These are phyloP conservation scores for Ceratocystis alfenasii DNA, from an alignment of 2,329 filamentous ascomycete genomes.

Conservation along the genomic window DNA sequence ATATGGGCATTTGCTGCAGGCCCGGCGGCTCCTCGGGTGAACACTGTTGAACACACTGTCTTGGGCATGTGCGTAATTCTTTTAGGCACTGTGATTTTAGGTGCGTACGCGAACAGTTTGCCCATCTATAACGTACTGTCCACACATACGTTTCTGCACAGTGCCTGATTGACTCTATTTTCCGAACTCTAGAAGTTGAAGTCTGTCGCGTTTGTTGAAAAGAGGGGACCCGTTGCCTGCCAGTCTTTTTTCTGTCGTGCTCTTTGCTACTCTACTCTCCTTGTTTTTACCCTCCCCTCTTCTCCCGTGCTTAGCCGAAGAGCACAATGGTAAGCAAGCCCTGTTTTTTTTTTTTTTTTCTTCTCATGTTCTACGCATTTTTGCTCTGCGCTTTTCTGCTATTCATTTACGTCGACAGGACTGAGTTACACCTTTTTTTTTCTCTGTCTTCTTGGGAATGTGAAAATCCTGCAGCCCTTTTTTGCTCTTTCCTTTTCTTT, in stretches of 20 bases:
- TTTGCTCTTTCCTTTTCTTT: neutral
- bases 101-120: neutral
- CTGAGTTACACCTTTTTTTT: neutral
- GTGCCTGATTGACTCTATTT: neutral
- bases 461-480: conserved; percentile 7
- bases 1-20: conserved; percentile 14
- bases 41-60: conserved; percentile 2
- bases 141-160: neutral
- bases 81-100: neutral
- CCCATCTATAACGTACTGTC: neutral
- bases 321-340: neutral
- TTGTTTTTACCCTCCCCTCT: neutral
- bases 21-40: conserved; percentile 6
- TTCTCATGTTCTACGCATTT: neutral
- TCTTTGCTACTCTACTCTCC: neutral
- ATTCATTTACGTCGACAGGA: neutral
- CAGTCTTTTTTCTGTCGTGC: neutral
- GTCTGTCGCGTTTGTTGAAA: neutral
- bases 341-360: neutral
- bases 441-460: no score
- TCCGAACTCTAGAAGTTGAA: neutral
- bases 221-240: neutral
- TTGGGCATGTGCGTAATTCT: neutral
- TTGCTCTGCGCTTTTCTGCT: neutral
- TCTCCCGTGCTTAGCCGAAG: neutral